Conservation (phyloP, 163 green algal genomes). For the Scenedesmus sp. region DNA sequence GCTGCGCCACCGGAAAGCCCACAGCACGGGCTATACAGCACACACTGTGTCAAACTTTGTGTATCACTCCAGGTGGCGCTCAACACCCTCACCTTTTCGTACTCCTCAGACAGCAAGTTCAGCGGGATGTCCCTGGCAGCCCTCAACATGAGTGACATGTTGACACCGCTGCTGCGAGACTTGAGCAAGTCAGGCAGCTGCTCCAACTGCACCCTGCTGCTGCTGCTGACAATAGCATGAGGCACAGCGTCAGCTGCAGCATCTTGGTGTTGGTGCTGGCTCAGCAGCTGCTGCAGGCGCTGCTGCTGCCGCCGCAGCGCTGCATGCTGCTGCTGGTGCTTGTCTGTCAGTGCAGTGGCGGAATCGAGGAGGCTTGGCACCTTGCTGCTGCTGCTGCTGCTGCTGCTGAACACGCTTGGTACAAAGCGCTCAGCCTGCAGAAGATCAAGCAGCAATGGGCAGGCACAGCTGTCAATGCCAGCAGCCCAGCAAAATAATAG, state of each 20-base stretch:
- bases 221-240: neutral
- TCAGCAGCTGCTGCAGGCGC: neutral
- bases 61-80: neutral
- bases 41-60: neutral
- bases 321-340: slow-evolving; percentile 4
- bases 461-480: neutral
- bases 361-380: neutral
- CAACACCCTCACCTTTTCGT: slow-evolving; percentile 41
- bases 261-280: neutral
- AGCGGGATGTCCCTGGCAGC: slow-evolving; percentile 55
- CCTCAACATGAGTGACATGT: slow-evolving; percentile 47
- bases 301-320: neutral
- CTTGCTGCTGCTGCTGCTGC: slow-evolving; percentile 39
- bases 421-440: slow-evolving; percentile 8
- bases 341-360: neutral
- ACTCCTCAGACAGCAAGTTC: slow-evolving; percentile 47
- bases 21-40: neutral
- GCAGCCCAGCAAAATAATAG: neutral
- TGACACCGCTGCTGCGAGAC: neutral
- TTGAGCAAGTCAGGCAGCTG: slow-evolving; percentile 27
- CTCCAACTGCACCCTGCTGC: neutral
- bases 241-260: neutral
- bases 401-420: slow-evolving; percentile 12
- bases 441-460: neutral
- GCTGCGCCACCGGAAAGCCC: neutral